A percentile compares a stretch with the other conserved stretches of the same genome.
phyloP scores from a whole-genome alignment of 2,329 filamentous ascomycete genomes.

The Aspergillus ibericus region DNA sequence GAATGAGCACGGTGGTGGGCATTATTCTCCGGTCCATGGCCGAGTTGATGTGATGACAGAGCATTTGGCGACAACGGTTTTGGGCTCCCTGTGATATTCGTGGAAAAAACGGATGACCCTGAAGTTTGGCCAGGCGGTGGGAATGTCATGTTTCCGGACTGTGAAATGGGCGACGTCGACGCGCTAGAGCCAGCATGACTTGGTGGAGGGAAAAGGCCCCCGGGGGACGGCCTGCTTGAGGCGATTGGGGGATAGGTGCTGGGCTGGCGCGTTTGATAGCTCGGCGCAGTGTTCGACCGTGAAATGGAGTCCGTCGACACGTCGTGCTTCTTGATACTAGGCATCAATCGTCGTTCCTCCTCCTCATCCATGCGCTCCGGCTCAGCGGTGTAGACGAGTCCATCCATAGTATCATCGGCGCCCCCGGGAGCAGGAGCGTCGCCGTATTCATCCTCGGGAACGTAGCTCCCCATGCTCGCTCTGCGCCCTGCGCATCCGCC shows the following conservation, averaged over 20 bases:
- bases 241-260: slow-evolving; percentile 77
- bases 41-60: slow-evolving; percentile 39
- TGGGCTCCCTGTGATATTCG: slow-evolving; percentile 79
- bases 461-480: slow-evolving; percentile 80
- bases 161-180: slow-evolving; percentile 56
- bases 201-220: slow-evolving; percentile 62
- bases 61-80: slow-evolving; percentile 66
- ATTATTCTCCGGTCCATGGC: slow-evolving; percentile 35
- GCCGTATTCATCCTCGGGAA: slow-evolving; percentile 69
- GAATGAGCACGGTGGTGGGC: slow-evolving; percentile 45
- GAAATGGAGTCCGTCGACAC: slow-evolving; percentile 54
- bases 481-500: slow-evolving; percentile 92
- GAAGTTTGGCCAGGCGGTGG: slow-evolving; percentile 40
- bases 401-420: slow-evolving; percentile 62
- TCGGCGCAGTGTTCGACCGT: slow-evolving; percentile 38
- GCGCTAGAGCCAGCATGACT: slow-evolving; percentile 58
- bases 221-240: slow-evolving; percentile 50
- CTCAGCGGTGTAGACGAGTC: slow-evolving; percentile 57
- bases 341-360: slow-evolving; percentile 56
- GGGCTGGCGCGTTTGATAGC: slow-evolving; percentile 64
- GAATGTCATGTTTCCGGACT: slow-evolving; percentile 40
- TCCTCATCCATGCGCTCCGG: slow-evolving; percentile 52
- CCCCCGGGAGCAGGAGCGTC: slow-evolving; percentile 46
- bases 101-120: slow-evolving; percentile 66
- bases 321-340: slow-evolving; percentile 73